phyloP scores from a whole-genome alignment of 805 yeast species.

The Cyberlindnera veronae region DNA sequence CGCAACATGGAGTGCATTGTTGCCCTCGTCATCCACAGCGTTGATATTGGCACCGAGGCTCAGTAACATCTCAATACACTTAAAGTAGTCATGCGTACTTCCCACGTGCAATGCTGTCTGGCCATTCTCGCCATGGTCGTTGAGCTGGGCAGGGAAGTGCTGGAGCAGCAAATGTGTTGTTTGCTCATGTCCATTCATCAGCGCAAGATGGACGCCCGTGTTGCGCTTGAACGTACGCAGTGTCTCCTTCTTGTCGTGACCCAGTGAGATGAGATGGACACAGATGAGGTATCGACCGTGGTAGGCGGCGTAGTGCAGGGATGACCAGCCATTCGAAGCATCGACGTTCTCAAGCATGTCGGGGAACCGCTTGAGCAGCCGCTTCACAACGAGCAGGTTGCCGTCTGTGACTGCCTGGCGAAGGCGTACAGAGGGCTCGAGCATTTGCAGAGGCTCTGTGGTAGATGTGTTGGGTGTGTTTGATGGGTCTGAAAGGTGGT shows the following conservation, averaged over 20 bases:
- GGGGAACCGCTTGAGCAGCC: conserved; percentile 66
- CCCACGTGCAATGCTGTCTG: conserved; percentile 71
- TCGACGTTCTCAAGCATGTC: conserved; percentile 66
- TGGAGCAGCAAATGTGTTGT: conserved; percentile 71
- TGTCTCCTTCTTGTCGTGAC: conserved; percentile 51
- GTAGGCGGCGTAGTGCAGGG: conserved; percentile 75
- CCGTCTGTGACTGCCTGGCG: conserved; percentile 65
- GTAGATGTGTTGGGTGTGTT: not conserved
- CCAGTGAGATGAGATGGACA: conserved; percentile 50
- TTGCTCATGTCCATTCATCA: conserved; percentile 60
- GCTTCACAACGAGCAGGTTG: conserved; percentile 56
- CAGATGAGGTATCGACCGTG: conserved; percentile 70
- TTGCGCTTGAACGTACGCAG: conserved; percentile 51
- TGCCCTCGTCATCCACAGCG: conserved; percentile 66
- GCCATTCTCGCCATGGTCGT: conserved; percentile 44
- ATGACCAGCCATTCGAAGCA: conserved; percentile 75
- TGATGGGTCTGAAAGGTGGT: not conserved
- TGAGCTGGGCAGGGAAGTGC: conserved; percentile 54
- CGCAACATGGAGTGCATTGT: conserved; percentile 83
- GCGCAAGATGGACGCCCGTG: conserved; percentile 70
- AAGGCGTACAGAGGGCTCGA: conserved; percentile 62
- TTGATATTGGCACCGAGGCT: conserved; percentile 78
- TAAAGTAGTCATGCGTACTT: conserved; percentile 53
- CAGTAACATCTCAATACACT: conserved; percentile 59
- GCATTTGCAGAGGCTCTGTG: conserved; percentile 33